Evolutionary conservation across 306 rosid species (phyloP), one percentile per base, ranked within the genome.

Genomic region (Malus sieversii): DNA sequence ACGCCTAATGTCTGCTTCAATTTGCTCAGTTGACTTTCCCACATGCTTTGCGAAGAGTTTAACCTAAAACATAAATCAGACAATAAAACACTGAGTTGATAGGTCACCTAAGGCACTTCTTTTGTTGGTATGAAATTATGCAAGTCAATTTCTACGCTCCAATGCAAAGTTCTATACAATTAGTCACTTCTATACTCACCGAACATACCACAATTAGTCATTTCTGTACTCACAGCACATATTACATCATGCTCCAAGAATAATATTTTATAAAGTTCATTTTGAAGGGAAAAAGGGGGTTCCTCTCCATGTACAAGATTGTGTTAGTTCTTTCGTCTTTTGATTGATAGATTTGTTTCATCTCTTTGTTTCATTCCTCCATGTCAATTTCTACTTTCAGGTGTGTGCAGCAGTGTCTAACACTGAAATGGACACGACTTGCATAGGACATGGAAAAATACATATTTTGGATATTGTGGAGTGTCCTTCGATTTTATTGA

Each of bases 1-100:
- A 23, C 97, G 93, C 79, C 84, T 86, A 76, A 88, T 86, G 78
- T 95, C 97, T 25, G 87, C 90, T 82, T 90, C 97, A 75, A 95
- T 88, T 79, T 92, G 93, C 88, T 92, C 97, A 6, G 92, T 65
- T 35, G 97, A 57, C 67, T 92, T 95, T 78, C 87, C 97, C 25
- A 83, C 83, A 80, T 92, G 93, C 86, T 78, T 86, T 40, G 98
- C 92, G 6, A 82, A 79, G 53, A 96, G 90, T n/a, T 90, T 88
- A 68, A 96, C 96, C 98, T 96, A 74, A 68, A 86, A 53, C 69
- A 70, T 11, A 66, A 65, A 59, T 32, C 55, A 63, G 80, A 86
- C 59, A 66, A 60, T 14, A 38, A 19, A 52, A 53, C 6, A 12
- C 13, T n/a, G 35, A 53, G 48, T 10, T 18, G 68, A 74, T 60